Evolutionary conservation across 768 basidiomycete species (phyloP).

Genomic region (Mycena indigotica): DNA sequence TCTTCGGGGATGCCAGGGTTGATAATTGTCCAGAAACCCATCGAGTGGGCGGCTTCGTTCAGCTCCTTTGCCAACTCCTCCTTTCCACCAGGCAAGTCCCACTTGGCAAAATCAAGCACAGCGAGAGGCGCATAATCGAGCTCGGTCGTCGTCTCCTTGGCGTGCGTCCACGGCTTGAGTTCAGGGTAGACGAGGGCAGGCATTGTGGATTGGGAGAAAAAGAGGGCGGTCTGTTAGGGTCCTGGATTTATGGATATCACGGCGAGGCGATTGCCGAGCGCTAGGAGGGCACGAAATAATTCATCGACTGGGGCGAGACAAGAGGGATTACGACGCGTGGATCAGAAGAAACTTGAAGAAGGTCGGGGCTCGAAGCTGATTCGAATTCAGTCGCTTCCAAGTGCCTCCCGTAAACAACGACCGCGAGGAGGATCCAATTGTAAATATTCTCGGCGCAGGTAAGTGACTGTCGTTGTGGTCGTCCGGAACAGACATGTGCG

Average conservation of each 20-base stretch:
- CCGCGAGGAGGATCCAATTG: too few species aligned
- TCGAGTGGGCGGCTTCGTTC: constrained; percentile 36
- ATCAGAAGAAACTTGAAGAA: too few species aligned
- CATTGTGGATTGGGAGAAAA: constrained; percentile 1
- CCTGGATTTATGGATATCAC: not conserved
- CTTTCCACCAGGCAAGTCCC: constrained; percentile 33
- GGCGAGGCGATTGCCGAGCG: too few species aligned
- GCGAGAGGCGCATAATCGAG: constrained; percentile 40
- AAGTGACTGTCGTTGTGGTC: too few species aligned
- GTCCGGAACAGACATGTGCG: too few species aligned
- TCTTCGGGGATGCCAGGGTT: constrained; percentile 42
- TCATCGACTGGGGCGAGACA: not conserved
- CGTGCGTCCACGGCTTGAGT: constrained; percentile 15
- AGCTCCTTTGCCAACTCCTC: constrained; percentile 34
- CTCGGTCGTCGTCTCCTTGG: constrained; percentile 24
- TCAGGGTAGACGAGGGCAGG: constrained; percentile 2
- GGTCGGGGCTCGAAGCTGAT: too few species aligned
- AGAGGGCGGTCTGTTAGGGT: not conserved
- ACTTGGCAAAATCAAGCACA: constrained; percentile 40
- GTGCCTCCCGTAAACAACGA: too few species aligned
- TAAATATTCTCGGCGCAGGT: too few species aligned
- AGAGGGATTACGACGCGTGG: not conserved
- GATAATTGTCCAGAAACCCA: constrained; percentile 45
- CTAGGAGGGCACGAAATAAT: not conserved
- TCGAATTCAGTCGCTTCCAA: too few species aligned